These are phyloP conservation scores for Nakazawaea laoshanensis DNA, from an alignment of 805 yeast genomes.

Conservation along the genomic window DNA sequence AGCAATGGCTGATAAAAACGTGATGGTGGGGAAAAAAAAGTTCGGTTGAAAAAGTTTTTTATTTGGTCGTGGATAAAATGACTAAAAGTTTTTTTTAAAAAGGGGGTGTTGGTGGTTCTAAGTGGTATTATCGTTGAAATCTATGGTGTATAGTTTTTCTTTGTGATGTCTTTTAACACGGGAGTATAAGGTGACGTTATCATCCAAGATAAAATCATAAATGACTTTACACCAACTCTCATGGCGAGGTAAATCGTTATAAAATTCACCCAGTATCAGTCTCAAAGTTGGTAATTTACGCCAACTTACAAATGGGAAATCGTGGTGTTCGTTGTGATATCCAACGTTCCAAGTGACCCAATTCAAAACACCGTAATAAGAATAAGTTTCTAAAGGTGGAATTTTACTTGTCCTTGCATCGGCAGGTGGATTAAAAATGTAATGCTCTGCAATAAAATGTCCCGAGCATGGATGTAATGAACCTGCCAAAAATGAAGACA, in stretches of 20 bases:
- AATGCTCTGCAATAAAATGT: slow-evolving; percentile 93
- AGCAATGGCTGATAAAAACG: too few species aligned
- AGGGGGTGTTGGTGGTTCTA: not conserved
- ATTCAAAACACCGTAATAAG: slow-evolving; percentile 80
- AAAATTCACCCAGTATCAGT: slow-evolving; percentile 68
- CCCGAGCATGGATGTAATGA: slow-evolving; percentile 93
- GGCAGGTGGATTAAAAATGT: slow-evolving; percentile 53
- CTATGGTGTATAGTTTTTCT: slow-evolving; percentile 23
- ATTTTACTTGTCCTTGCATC: slow-evolving; percentile 17
- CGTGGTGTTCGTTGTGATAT: slow-evolving; percentile 91
- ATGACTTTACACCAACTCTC: slow-evolving; percentile 74
- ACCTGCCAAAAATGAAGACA: slow-evolving; percentile 82
- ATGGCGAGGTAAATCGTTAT: slow-evolving; percentile 70
- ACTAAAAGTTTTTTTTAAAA: too few species aligned
- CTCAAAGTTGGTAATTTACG: slow-evolving; percentile 59
- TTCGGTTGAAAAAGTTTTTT: too few species aligned
- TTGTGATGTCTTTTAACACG: slow-evolving; percentile 59
- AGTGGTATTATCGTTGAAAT: slow-evolving; percentile 22
- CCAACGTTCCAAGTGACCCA: slow-evolving; percentile 87
- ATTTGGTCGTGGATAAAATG: too few species aligned
- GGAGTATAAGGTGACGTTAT: slow-evolving; percentile 65
- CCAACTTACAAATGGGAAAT: slow-evolving; percentile 93
- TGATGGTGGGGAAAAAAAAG: too few species aligned
- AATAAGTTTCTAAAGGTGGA: slow-evolving; percentile 76
- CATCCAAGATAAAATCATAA: slow-evolving; percentile 60